Evolutionary conservation across 1,284 basidiomycete genomes (phyloP).

Genomic region (Irpex sp.): DNA sequence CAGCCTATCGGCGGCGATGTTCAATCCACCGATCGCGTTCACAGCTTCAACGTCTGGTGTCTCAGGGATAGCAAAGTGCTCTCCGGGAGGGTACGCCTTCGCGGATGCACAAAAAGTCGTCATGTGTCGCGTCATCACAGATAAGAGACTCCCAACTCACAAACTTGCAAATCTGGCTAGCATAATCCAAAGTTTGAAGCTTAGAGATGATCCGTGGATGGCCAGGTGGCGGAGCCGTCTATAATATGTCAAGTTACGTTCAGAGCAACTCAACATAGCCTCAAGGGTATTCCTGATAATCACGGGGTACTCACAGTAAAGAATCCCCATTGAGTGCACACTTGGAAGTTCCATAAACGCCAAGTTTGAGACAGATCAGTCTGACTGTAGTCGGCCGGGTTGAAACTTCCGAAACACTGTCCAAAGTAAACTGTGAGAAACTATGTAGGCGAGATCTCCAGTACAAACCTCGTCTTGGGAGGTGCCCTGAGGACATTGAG

Average conservation of each 20-base stretch:
- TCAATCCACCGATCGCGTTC: constrained; percentile 71
- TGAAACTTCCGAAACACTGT: constrained; percentile 79
- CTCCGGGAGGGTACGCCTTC: constrained; percentile 74
- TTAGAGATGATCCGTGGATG: constrained; percentile 67
- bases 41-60: constrained; percentile 74
- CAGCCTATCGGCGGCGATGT: constrained; percentile 64
- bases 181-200: constrained; percentile 69
- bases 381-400: constrained; percentile 61
- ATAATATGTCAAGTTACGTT: neutral
- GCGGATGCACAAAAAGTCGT: neutral
- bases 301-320: constrained; percentile 46
- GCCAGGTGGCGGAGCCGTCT: constrained; percentile 47
- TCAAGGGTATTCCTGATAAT: neutral
- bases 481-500: constrained; percentile 46
- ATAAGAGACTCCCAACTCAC: constrained; percentile 24
- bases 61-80: constrained; percentile 61
- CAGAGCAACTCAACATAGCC: neutral
- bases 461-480: constrained; percentile 52
- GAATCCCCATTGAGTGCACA: constrained; percentile 91
- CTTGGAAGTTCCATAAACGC: constrained; percentile 86
- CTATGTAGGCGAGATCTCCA: neutral
- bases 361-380: constrained; percentile 64
- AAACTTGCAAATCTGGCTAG: constrained; percentile 73
- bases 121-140: neutral
- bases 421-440: neutral